Evolutionary conservation across 306 rosid genomes (phyloP), one percentile per base, ranked within the genome.

Genomic region (Vigna trinervia): DNA sequence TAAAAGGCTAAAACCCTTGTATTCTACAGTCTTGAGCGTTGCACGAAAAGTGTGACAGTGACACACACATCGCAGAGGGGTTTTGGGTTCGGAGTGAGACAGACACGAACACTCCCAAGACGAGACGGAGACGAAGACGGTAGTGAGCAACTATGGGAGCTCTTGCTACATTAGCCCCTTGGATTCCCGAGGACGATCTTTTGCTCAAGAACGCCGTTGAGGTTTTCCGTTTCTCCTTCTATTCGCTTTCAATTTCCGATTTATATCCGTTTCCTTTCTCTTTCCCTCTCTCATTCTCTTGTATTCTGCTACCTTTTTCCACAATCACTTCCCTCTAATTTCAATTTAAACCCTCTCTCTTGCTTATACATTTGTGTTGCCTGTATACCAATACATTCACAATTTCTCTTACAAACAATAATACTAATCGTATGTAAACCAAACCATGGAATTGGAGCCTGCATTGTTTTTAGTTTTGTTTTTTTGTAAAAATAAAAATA

Each of bases 131-230:
- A 56, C 5, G 28, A 47, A 53, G 77, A 6, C 64, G 20, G 71
- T 38, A 71, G 45, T 8, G 47, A 36, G 60, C 38, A 67, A 26
- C 79, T 39, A 91, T 93, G 98, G 94, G 95, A 12, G 97, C 96
- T 83, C 90, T 91, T 17, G 86, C 89, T 75, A 82, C 93, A 5
- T 32, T 81, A 54, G 19, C 78, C 36, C 60, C 86, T 7, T 95
- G 97, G 98, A 79, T 73, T 72, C 89, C 94, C 9, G 88, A 88
- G 20, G 99, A 95, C 73, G 99, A 95, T 83, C 85, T 92, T 78
- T 63, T 92, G 78, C 93, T 95, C 52, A 92, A 86, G 79, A 92
- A 87, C 88, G 91, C 97, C 11, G 91, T 95, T 43, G 96, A 95
- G 99, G 99, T 95, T 76, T 39, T n/a, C 2, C 38, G 7, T 57